A percentile compares a stretch with the other conserved stretches of the same genome.
These are phyloP conservation scores for Daldinia sp. DNA, from an alignment of 2,329 filamentous ascomycete genomes.

Conservation along the genomic window DNA sequence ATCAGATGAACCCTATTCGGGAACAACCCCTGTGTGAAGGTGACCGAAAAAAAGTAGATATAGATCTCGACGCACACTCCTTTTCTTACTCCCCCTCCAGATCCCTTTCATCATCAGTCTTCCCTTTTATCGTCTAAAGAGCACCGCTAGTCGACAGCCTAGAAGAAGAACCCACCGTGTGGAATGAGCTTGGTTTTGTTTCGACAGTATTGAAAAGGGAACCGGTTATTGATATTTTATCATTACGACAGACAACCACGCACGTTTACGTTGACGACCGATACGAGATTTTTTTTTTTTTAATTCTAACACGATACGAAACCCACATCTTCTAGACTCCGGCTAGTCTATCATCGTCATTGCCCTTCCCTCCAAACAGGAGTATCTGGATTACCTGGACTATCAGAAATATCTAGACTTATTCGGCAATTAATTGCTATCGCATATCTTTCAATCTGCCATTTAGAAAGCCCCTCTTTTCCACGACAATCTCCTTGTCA, in stretches of 20 bases:
- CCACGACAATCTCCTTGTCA: constrained; percentile 37
- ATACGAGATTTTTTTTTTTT: constrained; percentile 43
- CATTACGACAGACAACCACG: constrained; percentile 38
- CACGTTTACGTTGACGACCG: constrained; percentile 30
- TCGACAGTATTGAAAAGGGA: constrained; percentile 40
- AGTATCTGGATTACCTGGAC: no score
- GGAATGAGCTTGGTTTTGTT: constrained; percentile 41
- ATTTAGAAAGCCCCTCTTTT: constrained; percentile 35
- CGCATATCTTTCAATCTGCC: constrained; percentile 37
- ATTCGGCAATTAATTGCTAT: constrained; percentile 42
- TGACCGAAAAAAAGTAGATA: constrained; percentile 39
- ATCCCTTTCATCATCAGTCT: constrained; percentile 34
- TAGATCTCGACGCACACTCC: constrained; percentile 40
- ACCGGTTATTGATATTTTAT: constrained; percentile 31
- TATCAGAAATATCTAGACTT: no score
- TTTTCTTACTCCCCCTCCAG: constrained; percentile 21
- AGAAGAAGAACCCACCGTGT: constrained; percentile 31
- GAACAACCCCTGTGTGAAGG: constrained; percentile 24
- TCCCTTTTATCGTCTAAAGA: constrained; percentile 33
- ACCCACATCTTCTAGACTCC: constrained; percentile 41
- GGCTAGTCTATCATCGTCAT: constrained; percentile 43
- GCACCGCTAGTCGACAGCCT: constrained; percentile 14
- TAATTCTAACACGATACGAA: constrained; percentile 40
- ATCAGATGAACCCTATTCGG: constrained; percentile 29
- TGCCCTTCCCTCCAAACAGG: constrained; percentile 35